Conservation (phyloP, 345 rosid genomes). For the Linum tenue region DNA sequence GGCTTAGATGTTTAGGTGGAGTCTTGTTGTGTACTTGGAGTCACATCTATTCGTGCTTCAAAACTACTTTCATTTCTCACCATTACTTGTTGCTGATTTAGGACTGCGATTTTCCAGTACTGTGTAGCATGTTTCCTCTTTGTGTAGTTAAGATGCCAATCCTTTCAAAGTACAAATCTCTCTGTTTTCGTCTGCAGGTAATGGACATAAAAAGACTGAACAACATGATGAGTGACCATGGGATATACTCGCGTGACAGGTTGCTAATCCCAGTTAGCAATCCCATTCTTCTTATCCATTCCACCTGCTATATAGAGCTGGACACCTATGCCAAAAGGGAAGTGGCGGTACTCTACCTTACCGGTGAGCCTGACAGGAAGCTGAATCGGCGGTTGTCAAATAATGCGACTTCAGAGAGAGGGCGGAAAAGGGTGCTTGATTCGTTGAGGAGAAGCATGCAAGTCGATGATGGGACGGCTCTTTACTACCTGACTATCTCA, state of each 20-base stretch:
- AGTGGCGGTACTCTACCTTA: constrained; percentile 71
- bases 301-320: constrained; percentile 76
- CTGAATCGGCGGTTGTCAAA: constrained; percentile 17
- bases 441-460: constrained; percentile 86
- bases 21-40: too few relatives aligned
- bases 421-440: constrained; percentile 52
- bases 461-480: constrained; percentile 79
- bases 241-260: constrained; percentile 76
- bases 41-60: too few relatives aligned
- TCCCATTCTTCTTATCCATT: constrained; percentile 42
- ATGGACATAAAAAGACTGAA: constrained; percentile 70
- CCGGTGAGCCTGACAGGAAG: constrained; percentile 41
- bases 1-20: too few relatives aligned
- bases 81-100: background rate
- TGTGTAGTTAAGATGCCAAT: background rate
- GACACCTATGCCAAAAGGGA: constrained; percentile 66
- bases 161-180: background rate
- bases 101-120: background rate
- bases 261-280: constrained; percentile 68
- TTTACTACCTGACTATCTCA: constrained; percentile 66
- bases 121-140: background rate
- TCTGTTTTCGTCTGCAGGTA: constrained; percentile 38
- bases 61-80: too few relatives aligned
- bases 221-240: constrained; percentile 90
- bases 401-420: constrained; percentile 34